Base-by-base conservation (phyloP, 768 basidiomycete genomes). In the Mycena albidolilacea region DNA sequence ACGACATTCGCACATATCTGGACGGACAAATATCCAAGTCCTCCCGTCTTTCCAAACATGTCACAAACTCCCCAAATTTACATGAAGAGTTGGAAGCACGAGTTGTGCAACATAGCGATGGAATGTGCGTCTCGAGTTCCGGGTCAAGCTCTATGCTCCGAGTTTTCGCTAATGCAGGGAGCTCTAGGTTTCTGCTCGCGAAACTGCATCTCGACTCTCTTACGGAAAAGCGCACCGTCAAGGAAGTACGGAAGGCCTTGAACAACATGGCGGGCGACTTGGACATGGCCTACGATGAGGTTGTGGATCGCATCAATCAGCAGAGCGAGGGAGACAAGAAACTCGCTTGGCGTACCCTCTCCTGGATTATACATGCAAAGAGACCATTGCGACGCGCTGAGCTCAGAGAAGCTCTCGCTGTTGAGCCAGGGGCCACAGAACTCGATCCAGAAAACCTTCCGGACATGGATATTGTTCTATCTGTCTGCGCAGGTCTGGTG, bases 91-190 rank as follows among this genome's bases (percentile, higher is more conserved):
- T 66, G 1, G 52, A 66, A 6, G 7, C 38, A 5, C 30, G 5
- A 8, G 23, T 61, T 5, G 23, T 69, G 3, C 1, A 30, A 10
- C 5, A 37, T 19, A 43, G 30, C 10, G 68, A 59, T 7, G 61
- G 61, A 62, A 69, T 61, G 61, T 69, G 38, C 4, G 59, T 48
- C n/a, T n/a, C n/a, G n/a, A n/a, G n/a, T n/a, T n/a, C n/a, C n/a
- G n/a, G n/a, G n/a, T n/a, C n/a, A n/a, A n/a, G n/a, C n/a, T n/a
- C n/a, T n/a, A n/a, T n/a, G n/a, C n/a, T n/a, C n/a, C n/a, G n/a
- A n/a, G n/a, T 4, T 11, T 11, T 5, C 15, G 46, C 44, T 17
- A 21, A n/a, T 50, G 50, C 6, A 50, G 1, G 3, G 17, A 6
- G 5, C n/a, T 21, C 12, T n/a, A 69, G 67, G 57, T 69, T 69